phyloP scores from a whole-genome alignment of 352 stramenopile genomes.

The Globisporangium solare region DNA sequence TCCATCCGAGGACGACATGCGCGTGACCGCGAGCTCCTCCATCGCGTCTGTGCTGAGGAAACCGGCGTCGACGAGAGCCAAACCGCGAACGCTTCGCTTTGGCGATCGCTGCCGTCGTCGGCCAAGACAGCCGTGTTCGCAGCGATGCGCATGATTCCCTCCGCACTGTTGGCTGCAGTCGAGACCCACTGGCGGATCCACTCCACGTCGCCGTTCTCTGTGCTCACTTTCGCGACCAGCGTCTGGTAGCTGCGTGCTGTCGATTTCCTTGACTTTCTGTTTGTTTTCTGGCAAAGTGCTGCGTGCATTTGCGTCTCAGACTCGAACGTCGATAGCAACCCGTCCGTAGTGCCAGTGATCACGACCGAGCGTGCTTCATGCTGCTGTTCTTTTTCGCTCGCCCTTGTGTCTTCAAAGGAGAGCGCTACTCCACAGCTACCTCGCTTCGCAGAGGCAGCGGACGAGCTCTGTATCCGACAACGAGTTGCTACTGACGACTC shows the following conservation, averaged over 20 bases:
- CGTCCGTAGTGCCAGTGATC: constrained; percentile 17
- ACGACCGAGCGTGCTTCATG: too few relatives aligned
- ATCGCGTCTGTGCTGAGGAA: constrained; percentile 5
- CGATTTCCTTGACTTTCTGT: constrained; percentile 5
- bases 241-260: constrained; percentile 9
- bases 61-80: constrained; percentile 3
- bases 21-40: constrained; percentile 9
- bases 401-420: background rate
- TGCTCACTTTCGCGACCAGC: constrained; percentile 13
- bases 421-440: constrained; percentile 7
- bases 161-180: constrained; percentile 12
- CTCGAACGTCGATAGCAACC: constrained; percentile 17
- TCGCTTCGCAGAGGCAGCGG: background rate
- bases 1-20: background rate
- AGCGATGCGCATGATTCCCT: constrained; percentile 2
- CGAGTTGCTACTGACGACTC: too few relatives aligned
- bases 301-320: constrained; percentile 15
- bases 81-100: background rate
- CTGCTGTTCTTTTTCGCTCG: too few relatives aligned
- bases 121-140: background rate
- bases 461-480: too few relatives aligned
- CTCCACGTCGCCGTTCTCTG: constrained; percentile 10
- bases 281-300: constrained; percentile 8
- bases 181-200: constrained; percentile 23
- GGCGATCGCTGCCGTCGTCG: background rate